Base-by-base conservation (phyloP, 345 rosid genomes). In the Eucalyptus victrix region DNA sequence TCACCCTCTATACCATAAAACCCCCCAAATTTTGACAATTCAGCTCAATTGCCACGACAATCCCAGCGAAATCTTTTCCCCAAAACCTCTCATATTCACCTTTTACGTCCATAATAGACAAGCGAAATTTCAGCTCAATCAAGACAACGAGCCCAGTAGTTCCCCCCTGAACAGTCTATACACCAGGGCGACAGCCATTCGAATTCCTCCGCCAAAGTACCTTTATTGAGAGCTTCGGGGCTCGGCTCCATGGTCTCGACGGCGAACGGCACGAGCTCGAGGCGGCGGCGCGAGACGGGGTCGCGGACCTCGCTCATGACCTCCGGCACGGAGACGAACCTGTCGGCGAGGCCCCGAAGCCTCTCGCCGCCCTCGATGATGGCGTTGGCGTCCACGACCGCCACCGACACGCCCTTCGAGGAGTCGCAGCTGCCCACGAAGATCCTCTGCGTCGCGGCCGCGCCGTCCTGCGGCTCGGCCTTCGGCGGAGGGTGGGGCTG, bases 361-460 rank as follows among this genome's bases (percentile, higher is more conserved):
- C 87, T 95, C 12, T 95, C 96, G 2, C 94, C 91, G 30, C 98
- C 98, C 34, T 94, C 92, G 65, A 96, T 98, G 89, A 98, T 89
- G 58, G 99, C 99, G 92, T 98, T 98, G 44, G 99, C 98, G 65
- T 98, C 99, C 37, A 98, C 92, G 28, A 98, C 96, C 6, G 99
- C 99, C 51, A 95, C 76, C 5, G 97, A 93, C 88, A 98, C 94
- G 32, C 99, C 99, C 44, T 92, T 93, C 1, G 94, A 87, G 87
- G 99, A 98, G 91, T 94, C 94, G 94, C 98, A 96, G 93, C 93
- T 93, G 58, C 93, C 94, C 23, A 95, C 95, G 86, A 93, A 89
- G 11, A 94, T 69, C 32, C 92, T 91, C 86, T 86, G 81, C 19
- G 94, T 53, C 12, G 94, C 44, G 51, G 91, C 65, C 26, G 91